These are phyloP conservation scores for Effrenium voratum DNA, from an alignment of 73 alveolate species.

Conservation along the genomic window DNA sequence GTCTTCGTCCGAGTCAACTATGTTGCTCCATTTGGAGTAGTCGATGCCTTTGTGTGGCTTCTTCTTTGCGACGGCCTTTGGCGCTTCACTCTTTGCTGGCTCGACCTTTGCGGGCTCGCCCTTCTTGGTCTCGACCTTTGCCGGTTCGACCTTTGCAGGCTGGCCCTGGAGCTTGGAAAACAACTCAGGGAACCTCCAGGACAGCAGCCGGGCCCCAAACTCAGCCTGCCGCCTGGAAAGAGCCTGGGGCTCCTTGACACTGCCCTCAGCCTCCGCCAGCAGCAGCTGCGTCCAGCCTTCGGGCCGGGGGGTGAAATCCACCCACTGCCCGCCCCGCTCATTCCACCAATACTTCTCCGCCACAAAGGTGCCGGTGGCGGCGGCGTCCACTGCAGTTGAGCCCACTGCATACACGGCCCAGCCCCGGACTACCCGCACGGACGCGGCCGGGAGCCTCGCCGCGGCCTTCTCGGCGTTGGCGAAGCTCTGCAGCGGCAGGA, in stretches of 20 bases:
- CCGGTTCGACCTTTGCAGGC: not conserved
- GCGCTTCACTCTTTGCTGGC: not conserved
- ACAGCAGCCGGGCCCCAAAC: conserved; percentile 1
- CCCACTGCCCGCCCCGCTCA: conserved; percentile 70
- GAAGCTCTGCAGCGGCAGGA: conserved; percentile 55
- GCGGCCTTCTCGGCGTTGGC: conserved; percentile 34
- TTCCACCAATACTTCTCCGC: conserved; percentile 94
- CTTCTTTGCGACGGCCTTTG: not conserved
- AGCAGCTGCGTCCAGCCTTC: conserved; percentile 49
- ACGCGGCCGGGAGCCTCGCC: not conserved
- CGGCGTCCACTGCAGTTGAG: not conserved
- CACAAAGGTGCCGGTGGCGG: not conserved
- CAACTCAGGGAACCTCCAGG: conserved; percentile 9
- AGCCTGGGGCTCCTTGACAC: not conserved
- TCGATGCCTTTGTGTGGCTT: conserved; percentile 1
- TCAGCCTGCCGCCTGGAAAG: conserved; percentile 2
- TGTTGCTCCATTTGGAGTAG: conserved; percentile 89
- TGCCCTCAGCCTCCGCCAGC: conserved; percentile 59
- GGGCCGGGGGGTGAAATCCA: conserved; percentile 91
- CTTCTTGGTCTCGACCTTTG: not conserved
- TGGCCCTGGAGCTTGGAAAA: not conserved
- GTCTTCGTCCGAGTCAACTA: conserved; percentile 78
- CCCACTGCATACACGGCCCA: not conserved
- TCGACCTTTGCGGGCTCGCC: not conserved
- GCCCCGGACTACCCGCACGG: conserved; percentile 18